Conservation (phyloP, 805 yeast genomes). For the Suhomyces kilbournensis region DNA sequence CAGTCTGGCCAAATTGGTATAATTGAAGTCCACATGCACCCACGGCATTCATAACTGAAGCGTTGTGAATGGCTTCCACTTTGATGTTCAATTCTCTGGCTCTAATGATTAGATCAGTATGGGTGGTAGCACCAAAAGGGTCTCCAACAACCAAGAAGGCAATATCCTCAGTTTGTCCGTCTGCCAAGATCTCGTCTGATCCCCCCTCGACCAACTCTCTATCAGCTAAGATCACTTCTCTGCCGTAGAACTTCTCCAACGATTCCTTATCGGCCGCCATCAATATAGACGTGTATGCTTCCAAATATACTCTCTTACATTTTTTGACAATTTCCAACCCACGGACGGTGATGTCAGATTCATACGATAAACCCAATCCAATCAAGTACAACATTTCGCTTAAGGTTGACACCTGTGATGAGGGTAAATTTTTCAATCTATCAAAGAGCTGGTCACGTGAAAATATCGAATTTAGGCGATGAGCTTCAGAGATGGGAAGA, state of each 20-base stretch:
- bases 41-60: slow-evolving; percentile 96
- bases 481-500: neutral
- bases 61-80: slow-evolving; percentile 87
- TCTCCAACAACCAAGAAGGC: slow-evolving; percentile 97
- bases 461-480: slow-evolving; percentile 3
- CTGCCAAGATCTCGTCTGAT: slow-evolving; percentile 74
- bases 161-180: slow-evolving; percentile 76
- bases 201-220: slow-evolving; percentile 92
- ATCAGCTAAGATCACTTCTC: slow-evolving; percentile 83
- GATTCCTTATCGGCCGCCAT: slow-evolving; percentile 84
- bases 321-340: slow-evolving; percentile 81
- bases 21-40: slow-evolving; percentile 97
- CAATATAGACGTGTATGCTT: slow-evolving; percentile 90
- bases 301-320: slow-evolving; percentile 89
- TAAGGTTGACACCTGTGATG: neutral
- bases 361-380: slow-evolving; percentile 89
- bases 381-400: slow-evolving; percentile 75
- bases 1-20: slow-evolving; percentile 94
- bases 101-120: slow-evolving; percentile 87
- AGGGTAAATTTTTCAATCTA: neutral
- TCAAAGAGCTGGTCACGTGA: slow-evolving; percentile 8
- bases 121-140: slow-evolving; percentile 97
- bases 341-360: slow-evolving; percentile 87
- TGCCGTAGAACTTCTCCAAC: slow-evolving; percentile 81
- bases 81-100: slow-evolving; percentile 81